These are phyloP conservation scores for Coemansia nantahalensis DNA, from an alignment of 192 early-diverging fungal species.

Conservation along the genomic window DNA sequence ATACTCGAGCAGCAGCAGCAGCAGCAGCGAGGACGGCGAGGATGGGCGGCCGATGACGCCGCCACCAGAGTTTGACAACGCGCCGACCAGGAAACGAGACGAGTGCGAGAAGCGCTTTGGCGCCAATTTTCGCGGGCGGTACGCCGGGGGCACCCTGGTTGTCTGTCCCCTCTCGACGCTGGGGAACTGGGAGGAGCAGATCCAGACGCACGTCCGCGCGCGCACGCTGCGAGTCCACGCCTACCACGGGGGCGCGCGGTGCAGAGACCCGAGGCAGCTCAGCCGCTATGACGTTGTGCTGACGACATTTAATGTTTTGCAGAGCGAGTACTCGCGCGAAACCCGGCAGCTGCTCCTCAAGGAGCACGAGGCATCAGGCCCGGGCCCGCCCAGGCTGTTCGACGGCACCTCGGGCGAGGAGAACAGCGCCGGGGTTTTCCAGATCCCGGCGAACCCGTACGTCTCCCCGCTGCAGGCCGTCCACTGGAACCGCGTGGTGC, in stretches of 20 bases:
- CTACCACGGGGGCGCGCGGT: conserved; percentile 61
- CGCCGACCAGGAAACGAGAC: conserved; percentile 30
- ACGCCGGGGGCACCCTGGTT: conserved; percentile 61
- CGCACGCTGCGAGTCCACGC: conserved; percentile 52
- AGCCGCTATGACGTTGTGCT: conserved; percentile 67
- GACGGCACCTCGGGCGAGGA: conserved; percentile 43
- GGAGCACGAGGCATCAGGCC: not conserved
- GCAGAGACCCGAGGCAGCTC: conserved; percentile 46
- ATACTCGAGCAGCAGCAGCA: conserved; percentile 6
- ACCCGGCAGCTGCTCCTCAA: conserved; percentile 24
- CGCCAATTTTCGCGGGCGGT: conserved; percentile 41
- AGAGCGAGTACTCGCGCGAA: conserved; percentile 53
- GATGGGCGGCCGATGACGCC: conserved; percentile 42
- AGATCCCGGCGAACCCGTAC: conserved; percentile 38
- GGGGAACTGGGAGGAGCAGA: conserved; percentile 74
- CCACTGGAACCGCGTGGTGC: conserved; percentile 82
- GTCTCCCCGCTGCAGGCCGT: conserved; percentile 55
- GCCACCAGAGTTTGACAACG: conserved; percentile 42
- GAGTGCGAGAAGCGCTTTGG: conserved; percentile 36
- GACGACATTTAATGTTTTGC: conserved; percentile 68
- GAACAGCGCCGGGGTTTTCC: conserved; percentile 19
- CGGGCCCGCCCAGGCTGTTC: conserved; percentile 2
- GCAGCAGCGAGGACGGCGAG: not conserved
- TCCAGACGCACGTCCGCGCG: conserved; percentile 48
- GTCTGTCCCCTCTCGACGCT: conserved; percentile 70